Evolutionary conservation across 2,329 filamentous ascomycete genomes (phyloP).

Genomic region (Aureobasidium melanogenum): DNA sequence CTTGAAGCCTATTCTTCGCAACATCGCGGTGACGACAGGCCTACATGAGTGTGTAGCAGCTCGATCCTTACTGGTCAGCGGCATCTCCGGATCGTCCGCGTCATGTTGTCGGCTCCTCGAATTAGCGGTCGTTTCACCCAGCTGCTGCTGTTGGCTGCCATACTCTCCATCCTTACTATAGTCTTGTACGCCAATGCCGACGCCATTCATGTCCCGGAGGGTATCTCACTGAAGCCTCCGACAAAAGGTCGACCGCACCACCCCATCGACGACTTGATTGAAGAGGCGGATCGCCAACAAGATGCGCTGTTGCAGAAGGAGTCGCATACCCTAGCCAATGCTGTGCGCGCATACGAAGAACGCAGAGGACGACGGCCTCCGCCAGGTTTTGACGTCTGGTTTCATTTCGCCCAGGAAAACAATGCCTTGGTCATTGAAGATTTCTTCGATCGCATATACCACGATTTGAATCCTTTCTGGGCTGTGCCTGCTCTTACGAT

Average conservation of each 20-base stretch:
- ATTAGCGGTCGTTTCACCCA: constrained; percentile 8
- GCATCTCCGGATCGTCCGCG: not conserved
- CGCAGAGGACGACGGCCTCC: constrained; percentile 42
- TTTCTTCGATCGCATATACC: constrained; percentile 44
- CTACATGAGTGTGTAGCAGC: not conserved
- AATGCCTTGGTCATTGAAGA: constrained; percentile 39
- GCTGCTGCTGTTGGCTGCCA: constrained; percentile 3
- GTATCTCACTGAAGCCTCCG: not conserved
- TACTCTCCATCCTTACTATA: not conserved
- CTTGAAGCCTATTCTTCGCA: not conserved
- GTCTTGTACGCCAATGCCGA: constrained; percentile 3
- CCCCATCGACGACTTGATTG: constrained; percentile 31
- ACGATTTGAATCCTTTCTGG: constrained; percentile 43
- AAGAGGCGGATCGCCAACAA: constrained; percentile 26
- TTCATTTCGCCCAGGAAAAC: constrained; percentile 33
- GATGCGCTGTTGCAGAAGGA: constrained; percentile 27
- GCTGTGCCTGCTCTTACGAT: constrained; percentile 34
- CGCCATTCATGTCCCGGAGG: not conserved
- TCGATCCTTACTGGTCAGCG: not conserved
- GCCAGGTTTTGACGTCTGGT: constrained; percentile 42
- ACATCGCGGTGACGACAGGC: not conserved
- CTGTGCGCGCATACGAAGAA: constrained; percentile 34
- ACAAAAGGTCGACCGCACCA: constrained; percentile 18
- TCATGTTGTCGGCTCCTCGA: constrained; percentile 5
- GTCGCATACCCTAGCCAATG: constrained; percentile 28